A percentile compares a stretch with the other conserved stretches of the same genome.
Conservation (phyloP, 2,329 filamentous ascomycete species). For the Botrytis tulipae region DNA sequence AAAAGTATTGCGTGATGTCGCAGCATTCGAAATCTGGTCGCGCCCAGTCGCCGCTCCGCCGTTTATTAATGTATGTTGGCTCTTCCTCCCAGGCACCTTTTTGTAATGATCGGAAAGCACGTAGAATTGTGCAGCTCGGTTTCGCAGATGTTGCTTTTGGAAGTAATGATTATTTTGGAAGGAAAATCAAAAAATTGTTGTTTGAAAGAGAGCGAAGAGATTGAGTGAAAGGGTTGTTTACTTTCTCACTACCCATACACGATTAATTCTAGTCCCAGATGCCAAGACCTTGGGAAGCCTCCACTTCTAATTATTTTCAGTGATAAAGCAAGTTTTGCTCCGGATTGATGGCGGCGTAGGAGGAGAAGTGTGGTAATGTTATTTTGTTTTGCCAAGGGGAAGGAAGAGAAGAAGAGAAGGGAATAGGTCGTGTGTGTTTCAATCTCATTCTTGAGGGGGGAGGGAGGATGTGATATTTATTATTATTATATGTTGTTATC, state of each 20-base stretch:
- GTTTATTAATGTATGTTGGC: background rate
- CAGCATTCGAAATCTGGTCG: slow-evolving; percentile 47
- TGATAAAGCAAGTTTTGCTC: slow-evolving; percentile 10
- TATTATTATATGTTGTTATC: background rate
- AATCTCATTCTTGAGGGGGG: background rate
- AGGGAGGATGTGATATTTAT: background rate
- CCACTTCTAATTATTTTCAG: slow-evolving; percentile 5
- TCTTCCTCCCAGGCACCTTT: background rate
- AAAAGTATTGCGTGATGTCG: slow-evolving; percentile 36
- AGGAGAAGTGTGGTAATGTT: background rate
- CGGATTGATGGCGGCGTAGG: background rate
- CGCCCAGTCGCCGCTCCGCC: slow-evolving; percentile 51
- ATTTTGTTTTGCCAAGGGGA: background rate
- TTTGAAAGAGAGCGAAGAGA: background rate
- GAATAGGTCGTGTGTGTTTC: background rate
- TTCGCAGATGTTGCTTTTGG: slow-evolving; percentile 11
- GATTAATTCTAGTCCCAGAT: slow-evolving; percentile 7
- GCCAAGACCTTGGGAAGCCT: slow-evolving; percentile 14
- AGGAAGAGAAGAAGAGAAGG: background rate
- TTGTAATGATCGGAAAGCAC: slow-evolving; percentile 9
- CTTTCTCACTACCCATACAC: background rate
- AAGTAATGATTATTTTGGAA: background rate
- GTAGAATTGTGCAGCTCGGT: background rate
- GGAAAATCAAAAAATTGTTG: background rate
- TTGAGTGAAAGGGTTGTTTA: slow-evolving; percentile 1